phyloP scores from a whole-genome alignment of 73 alveolate species.

The Diophrys appendiculata region DNA sequence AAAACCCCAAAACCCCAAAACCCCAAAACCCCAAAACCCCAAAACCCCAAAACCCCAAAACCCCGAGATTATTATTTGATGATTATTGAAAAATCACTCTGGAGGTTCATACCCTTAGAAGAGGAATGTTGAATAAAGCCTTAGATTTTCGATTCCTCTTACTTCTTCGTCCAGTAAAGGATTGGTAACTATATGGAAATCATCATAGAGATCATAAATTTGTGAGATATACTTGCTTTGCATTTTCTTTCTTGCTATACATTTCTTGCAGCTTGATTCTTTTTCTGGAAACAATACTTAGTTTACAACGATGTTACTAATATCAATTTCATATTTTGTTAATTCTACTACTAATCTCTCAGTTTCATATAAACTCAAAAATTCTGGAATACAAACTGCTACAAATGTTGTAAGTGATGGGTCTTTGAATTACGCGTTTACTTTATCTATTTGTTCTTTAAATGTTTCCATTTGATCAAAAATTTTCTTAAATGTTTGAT shows the following conservation, averaged over 20 bases:
- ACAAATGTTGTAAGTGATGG: conserved; percentile 93
- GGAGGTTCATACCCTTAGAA: background rate
- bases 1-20: no score
- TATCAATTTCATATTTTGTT: conserved; percentile 94
- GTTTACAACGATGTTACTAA: conserved; percentile 95
- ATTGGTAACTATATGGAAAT: conserved; percentile 86
- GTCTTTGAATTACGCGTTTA: conserved; percentile 87
- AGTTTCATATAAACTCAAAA: conserved; percentile 96
- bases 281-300: conserved; percentile 95
- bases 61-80: no score
- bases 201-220: conserved; percentile 93
- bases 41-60: no score
- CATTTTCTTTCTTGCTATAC: conserved; percentile 95
- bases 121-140: background rate
- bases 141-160: conserved; percentile 81
- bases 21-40: no score
- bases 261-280: conserved; percentile 88
- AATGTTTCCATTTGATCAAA: conserved; percentile 82
- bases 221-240: conserved; percentile 94
- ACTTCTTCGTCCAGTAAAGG: conserved; percentile 97
- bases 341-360: conserved; percentile 97
- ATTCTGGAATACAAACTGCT: conserved; percentile 99
- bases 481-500: conserved; percentile 70
- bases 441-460: conserved; percentile 87
- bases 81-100: no score